A percentile compares a stretch with the other conserved stretches of the same genome.
Conservation (phyloP, 202 grass and related monocot species). For the Cymbopogon flexuosus region DNA sequence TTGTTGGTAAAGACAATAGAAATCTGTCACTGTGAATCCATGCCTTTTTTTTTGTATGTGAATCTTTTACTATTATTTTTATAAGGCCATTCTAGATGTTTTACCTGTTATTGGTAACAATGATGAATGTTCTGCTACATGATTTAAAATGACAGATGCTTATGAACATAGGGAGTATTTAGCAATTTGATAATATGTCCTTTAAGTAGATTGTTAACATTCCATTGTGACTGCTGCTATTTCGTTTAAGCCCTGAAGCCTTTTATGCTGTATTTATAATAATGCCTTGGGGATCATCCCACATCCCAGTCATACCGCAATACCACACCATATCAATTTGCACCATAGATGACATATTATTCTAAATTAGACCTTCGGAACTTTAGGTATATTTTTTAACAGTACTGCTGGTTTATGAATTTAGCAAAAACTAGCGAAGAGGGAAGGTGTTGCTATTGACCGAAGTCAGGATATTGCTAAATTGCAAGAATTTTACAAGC, state of each 20-base stretch:
- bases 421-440: slow-evolving; percentile 90
- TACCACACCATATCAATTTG: background rate
- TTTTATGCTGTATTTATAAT: background rate
- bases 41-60: background rate
- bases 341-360: slow-evolving; percentile 7
- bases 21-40: background rate
- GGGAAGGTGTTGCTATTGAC: slow-evolving; percentile 64
- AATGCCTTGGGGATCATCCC: background rate
- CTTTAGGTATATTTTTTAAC: slow-evolving; percentile 21
- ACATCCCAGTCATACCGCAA: background rate
- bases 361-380: background rate
- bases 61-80: background rate
- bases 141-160: background rate
- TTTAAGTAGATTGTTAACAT: background rate
- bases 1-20: background rate
- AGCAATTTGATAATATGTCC: background rate
- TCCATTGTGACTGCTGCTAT: background rate
- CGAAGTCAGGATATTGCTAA: slow-evolving; percentile 77
- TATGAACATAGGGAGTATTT: background rate
- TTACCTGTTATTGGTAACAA: background rate
- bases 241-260: background rate
- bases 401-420: slow-evolving; percentile 25
- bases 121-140: background rate
- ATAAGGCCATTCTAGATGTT: background rate
- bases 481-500: slow-evolving; percentile 91